Evolutionary conservation across 805 yeast genomes (phyloP), one percentile per base, ranked within the genome.

Genomic region (Schwanniomyces sp.): DNA sequence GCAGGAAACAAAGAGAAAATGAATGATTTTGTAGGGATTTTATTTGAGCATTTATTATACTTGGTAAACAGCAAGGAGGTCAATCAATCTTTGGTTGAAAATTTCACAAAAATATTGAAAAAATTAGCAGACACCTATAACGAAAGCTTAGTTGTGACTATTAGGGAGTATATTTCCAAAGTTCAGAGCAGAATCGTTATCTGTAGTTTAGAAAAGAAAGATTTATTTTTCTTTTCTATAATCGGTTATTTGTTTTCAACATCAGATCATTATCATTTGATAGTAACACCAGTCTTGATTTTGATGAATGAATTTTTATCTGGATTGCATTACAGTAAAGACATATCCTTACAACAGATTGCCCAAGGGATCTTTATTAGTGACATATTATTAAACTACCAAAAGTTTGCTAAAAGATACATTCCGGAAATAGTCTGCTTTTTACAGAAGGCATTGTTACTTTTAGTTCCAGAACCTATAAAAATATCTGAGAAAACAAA

Each of bases 181-280:
- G 72, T 84, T 18, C 91, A 84, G 61, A 66, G 63, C 29, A 74
- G 85, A 50, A 74, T 86, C 25, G n/a, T 18, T 49, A 46, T 26
- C 17, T 43, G 25, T 26, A 14, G 26, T 9, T 44, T 60, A 16
- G 29, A 29, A 30, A 55, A 56, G 46, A 50, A 62, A 47, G 96
- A 91, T 60, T 66, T 90, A 49, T 66, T 88, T 5, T 80, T 86
- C 50, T 88, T 85, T 58, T 74, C 83, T 0, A 57, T 90, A 5
- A 75, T 91, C 48, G 97, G 97, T 6, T 73, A 78, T 45, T 62
- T 91, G 4, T 94, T 87, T 61, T 91, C 99, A 0, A 90, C 97
- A 0, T 94, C 99, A 0, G 99, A 94, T 72, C 91, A 90, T 62
- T 92, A 88, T 67, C 99, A 94, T 72, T 75, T 91, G 49, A 86